Conservation (phyloP, 306 rosid genomes). For the Inga oerstediana region DNA sequence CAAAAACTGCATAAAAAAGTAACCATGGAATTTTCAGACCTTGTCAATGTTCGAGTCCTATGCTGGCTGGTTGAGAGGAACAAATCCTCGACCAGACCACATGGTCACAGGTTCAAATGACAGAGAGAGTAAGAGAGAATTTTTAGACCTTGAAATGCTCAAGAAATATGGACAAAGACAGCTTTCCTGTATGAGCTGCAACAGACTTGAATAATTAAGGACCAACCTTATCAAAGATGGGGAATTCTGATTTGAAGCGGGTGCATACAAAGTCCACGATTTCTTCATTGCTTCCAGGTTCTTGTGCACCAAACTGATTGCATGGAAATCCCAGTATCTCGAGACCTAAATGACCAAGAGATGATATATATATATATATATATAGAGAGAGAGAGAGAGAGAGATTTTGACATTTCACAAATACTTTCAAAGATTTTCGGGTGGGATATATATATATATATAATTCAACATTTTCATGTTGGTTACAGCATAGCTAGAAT, state of each 20-base stretch:
- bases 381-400: no score
- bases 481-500: background rate
- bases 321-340: constrained; percentile 92
- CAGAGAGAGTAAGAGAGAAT: no score
- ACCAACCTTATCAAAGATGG: constrained; percentile 80
- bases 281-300: constrained; percentile 86
- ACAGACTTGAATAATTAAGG: background rate
- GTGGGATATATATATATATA: no score
- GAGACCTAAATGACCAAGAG: constrained; percentile 48
- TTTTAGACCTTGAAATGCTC: background rate
- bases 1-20: background rate
- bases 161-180: background rate
- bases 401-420: no score
- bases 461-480: background rate
- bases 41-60: no score
- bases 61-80: no score
- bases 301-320: constrained; percentile 82
- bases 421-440: no score
- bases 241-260: constrained; percentile 84
- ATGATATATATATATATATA: no score
- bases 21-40: background rate
- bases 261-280: constrained; percentile 81
- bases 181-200: background rate
- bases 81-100: no score
- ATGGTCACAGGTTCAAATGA: no score